A percentile compares a stretch with the other conserved stretches of the same genome.
Conservation (phyloP, 2,329 filamentous ascomycete species). For the Lasiodiplodia citricola region DNA sequence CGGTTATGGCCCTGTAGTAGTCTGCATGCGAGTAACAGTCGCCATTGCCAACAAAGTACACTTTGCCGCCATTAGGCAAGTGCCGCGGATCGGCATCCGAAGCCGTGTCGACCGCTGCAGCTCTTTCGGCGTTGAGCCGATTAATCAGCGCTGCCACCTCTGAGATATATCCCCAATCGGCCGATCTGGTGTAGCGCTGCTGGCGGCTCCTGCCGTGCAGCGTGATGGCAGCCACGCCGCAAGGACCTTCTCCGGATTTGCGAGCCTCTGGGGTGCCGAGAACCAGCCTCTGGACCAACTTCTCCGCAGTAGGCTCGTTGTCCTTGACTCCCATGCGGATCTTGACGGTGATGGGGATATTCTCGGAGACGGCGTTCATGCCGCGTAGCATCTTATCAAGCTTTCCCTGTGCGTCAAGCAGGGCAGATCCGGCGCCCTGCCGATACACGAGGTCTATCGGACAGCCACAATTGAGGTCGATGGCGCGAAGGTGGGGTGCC, state of each 20-base stretch:
- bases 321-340: constrained; percentile 90
- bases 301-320: constrained; percentile 76
- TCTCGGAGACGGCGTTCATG: constrained; percentile 92
- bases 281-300: constrained; percentile 80
- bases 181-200: constrained; percentile 87
- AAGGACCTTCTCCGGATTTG: constrained; percentile 69
- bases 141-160: constrained; percentile 87
- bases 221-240: constrained; percentile 92
- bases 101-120: constrained; percentile 73
- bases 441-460: constrained; percentile 94
- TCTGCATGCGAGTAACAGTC: constrained; percentile 94
- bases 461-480: constrained; percentile 96
- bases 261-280: constrained; percentile 77
- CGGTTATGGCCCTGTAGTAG: constrained; percentile 77
- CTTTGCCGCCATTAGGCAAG: constrained; percentile 69
- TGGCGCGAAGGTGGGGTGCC: constrained; percentile 82
- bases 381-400: constrained; percentile 93
- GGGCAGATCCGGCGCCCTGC: constrained; percentile 84
- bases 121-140: constrained; percentile 72
- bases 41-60: constrained; percentile 95
- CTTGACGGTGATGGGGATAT: constrained; percentile 92
- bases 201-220: constrained; percentile 92
- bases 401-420: constrained; percentile 87
- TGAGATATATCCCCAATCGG: constrained; percentile 95
- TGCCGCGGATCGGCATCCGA: constrained; percentile 77